Evolutionary conservation across 768 basidiomycete genomes (phyloP).

Genomic region (Pleurotus djamor): DNA sequence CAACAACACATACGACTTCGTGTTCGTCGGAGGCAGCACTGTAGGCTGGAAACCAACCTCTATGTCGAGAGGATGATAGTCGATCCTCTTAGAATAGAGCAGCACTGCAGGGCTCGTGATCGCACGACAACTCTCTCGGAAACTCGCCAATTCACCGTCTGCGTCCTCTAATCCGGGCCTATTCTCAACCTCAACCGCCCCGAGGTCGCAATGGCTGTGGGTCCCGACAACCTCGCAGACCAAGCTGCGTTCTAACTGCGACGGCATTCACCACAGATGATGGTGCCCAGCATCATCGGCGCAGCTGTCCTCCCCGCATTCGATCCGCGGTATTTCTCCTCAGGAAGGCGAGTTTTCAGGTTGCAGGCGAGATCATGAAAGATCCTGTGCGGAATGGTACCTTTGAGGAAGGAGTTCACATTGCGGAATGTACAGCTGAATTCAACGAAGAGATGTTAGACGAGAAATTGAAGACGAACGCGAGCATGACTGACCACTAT

Average conservation of each 20-base stretch:
- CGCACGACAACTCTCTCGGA: slow-evolving; percentile 35
- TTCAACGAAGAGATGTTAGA: slow-evolving; percentile 1
- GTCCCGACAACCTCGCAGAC: too few relatives aligned
- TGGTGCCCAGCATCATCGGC: too few relatives aligned
- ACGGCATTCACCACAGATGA: too few relatives aligned
- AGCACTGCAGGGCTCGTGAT: slow-evolving; percentile 32
- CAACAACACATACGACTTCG: slow-evolving; percentile 8
- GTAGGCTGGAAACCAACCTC: too few relatives aligned
- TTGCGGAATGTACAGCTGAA: not conserved
- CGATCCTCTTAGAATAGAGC: too few relatives aligned
- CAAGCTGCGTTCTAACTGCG: too few relatives aligned
- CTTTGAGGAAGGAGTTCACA: not conserved
- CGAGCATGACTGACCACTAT: not conserved
- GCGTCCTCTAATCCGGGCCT: slow-evolving; percentile 28
- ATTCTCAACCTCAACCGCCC: slow-evolving; percentile 2
- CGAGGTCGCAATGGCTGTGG: not conserved
- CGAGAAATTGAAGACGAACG: not conserved
- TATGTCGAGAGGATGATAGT: too few relatives aligned
- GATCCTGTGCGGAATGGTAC: not conserved
- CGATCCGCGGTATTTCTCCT: not conserved
- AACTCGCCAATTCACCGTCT: slow-evolving; percentile 26
- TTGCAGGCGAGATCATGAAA: not conserved
- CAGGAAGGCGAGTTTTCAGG: too few relatives aligned
- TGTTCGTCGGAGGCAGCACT: slow-evolving; percentile 12
- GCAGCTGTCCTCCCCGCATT: not conserved